phyloP scores from a whole-genome alignment of 768 basidiomycete genomes.

The Tulasnella sp. region DNA sequence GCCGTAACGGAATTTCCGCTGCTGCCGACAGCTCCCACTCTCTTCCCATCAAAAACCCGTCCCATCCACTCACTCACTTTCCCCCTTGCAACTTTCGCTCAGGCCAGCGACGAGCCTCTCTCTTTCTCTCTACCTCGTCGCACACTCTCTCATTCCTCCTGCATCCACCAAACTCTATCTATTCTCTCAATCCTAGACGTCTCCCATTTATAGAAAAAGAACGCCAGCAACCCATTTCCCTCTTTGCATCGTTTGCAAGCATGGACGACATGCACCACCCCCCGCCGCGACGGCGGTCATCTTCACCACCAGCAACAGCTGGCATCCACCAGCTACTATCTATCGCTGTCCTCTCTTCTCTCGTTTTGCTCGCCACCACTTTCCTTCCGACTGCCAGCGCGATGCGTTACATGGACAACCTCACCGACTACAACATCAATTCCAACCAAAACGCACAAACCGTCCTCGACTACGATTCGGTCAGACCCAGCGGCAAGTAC shows the following conservation, averaged over 20 bases:
- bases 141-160: neutral
- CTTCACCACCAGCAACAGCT: neutral
- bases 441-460: slow-evolving; percentile 60
- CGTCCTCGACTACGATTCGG: slow-evolving; percentile 56
- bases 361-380: neutral
- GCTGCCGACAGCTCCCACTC: neutral
- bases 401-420: slow-evolving; percentile 46
- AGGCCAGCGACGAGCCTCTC: slow-evolving; percentile 1
- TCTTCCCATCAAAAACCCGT: neutral
- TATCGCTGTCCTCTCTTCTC: neutral
- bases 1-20: neutral
- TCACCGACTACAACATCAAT: slow-evolving; percentile 72
- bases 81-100: neutral
- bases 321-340: neutral
- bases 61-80: neutral
- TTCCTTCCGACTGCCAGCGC: slow-evolving; percentile 7
- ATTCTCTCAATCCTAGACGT: neutral
- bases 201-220: neutral
- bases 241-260: neutral
- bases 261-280: neutral
- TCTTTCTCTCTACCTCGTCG: neutral
- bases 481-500: slow-evolving; percentile 57
- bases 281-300: neutral
- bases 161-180: neutral
- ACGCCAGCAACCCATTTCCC: neutral